phyloP scores from a whole-genome alignment of 805 yeast genomes.

The Candida parachauliodes region DNA sequence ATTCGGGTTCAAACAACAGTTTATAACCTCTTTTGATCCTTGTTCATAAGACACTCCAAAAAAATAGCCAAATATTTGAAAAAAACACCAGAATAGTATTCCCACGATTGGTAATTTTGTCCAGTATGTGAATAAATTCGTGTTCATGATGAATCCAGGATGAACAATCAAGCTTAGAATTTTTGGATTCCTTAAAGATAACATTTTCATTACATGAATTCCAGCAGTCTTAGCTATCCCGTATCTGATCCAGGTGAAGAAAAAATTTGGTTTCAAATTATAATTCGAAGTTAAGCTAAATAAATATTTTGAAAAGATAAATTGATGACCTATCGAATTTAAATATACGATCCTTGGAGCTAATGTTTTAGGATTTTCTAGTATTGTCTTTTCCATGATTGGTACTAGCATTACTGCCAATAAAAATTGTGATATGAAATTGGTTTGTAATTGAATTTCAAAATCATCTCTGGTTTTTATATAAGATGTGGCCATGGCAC shows the following conservation, averaged over 20 bases:
- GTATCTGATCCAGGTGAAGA: conserved; percentile 76
- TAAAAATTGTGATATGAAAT: conserved; percentile 71
- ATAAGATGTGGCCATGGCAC: conserved; percentile 74
- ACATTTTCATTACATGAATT: conserved; percentile 64
- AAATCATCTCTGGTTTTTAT: conserved; percentile 62
- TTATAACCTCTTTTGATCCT: conserved; percentile 64
- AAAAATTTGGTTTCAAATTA: conserved; percentile 57
- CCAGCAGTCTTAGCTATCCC: conserved; percentile 76
- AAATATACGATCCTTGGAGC: conserved; percentile 61
- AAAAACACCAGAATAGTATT: conserved; percentile 62
- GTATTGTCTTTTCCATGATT: conserved; percentile 40
- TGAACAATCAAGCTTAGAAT: conserved; percentile 65
- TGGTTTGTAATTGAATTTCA: conserved; percentile 78
- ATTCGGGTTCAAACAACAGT: conserved; percentile 55
- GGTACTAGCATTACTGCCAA: conserved; percentile 60
- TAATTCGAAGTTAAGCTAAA: conserved; percentile 48
- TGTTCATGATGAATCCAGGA: conserved; percentile 85
- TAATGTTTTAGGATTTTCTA: conserved; percentile 19
- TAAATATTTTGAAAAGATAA: conserved; percentile 39
- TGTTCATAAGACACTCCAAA: conserved; percentile 72
- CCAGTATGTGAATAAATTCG: conserved; percentile 73
- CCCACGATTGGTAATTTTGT: conserved; percentile 79
- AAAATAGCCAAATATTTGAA: conserved; percentile 63
- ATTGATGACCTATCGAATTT: conserved; percentile 62
- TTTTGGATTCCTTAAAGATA: conserved; percentile 64